Base-by-base conservation (phyloP, 805 yeast species). In the Myxozyma vanderwaltii region DNA sequence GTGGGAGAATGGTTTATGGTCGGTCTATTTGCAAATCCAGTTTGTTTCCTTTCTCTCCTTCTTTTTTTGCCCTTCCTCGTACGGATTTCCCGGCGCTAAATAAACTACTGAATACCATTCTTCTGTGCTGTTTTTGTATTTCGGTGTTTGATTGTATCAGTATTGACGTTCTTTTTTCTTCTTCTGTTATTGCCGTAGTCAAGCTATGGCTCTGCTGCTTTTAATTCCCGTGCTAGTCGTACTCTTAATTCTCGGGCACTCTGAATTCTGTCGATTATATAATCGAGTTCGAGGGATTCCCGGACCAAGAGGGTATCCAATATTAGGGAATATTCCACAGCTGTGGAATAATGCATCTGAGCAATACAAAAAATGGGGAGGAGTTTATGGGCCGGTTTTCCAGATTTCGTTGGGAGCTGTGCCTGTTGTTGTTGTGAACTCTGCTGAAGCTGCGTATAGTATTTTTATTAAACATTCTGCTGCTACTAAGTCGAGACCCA, bases 401-500 rank as follows among this genome's bases (percentile, higher is more conserved):
- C 92, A 88, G 65, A 76, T 86, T 45, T 72, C 86, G 48, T 71
- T 88, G 54, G 95, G 95, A 0, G 73, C 69, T 19, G 76, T 72
- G 40, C 73, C 80, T 13, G 81, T 85, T 1, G 78, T 88, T 12
- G 84, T 88, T 17, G 91, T 84, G n/a, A 86, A 88, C 68, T 79
- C 86, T 1, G 84, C 74, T 64, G 80, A 78, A 3, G 79, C 86
- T 5, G 82, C 85, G 1, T 70, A 72, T 39, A 74, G 74, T 24
- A 71, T 88, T 2, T 86, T 88, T 88, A 70, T 79, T 27, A 71
- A 71, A 29, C 76, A 77, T 63, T 74, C 83, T 6, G 69, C 75
- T 35, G 81, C 84, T 2, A 82, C 81, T 60, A 85, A 82, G 65
- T 87, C 92, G 1, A 74, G 95, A 43, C 94, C 94, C 0, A 71